These are phyloP conservation scores for Kazachstania taianensis DNA, from an alignment of 805 yeast species.

Conservation along the genomic window DNA sequence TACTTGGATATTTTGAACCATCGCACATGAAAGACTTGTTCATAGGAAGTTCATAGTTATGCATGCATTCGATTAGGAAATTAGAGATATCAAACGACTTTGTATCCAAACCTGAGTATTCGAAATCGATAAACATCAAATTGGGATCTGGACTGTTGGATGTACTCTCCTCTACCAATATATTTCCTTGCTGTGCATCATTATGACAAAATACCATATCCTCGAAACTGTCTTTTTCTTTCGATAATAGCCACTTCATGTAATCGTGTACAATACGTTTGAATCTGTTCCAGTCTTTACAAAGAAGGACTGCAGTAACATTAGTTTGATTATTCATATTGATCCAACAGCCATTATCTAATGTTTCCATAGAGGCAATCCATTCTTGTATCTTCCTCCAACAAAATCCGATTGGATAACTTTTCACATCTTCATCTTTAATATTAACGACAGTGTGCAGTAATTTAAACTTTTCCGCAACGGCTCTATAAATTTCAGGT, in stretches of 20 bases:
- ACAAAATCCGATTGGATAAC: constrained; percentile 42
- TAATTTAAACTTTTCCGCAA: constrained; percentile 89
- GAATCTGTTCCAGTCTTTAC: constrained; percentile 36
- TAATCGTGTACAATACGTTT: constrained; percentile 38
- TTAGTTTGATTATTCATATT: constrained; percentile 17
- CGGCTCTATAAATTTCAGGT: constrained; percentile 57
- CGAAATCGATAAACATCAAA: constrained; percentile 87
- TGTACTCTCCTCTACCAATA: constrained; percentile 39
- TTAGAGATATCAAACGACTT: constrained; percentile 82
- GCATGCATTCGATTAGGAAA: constrained; percentile 94
- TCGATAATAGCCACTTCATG: constrained; percentile 43
- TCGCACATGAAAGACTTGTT: constrained; percentile 36
- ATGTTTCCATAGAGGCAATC: constrained; percentile 37
- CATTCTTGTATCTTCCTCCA: constrained; percentile 67
- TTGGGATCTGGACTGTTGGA: constrained; percentile 39
- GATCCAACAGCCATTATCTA: constrained; percentile 22
- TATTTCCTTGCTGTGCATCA: constrained; percentile 89
- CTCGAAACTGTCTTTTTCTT: constrained; percentile 3
- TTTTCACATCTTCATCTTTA: constrained; percentile 39
- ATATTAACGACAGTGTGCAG: constrained; percentile 66
- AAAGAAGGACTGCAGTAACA: constrained; percentile 30
- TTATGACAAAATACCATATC: constrained; percentile 74
- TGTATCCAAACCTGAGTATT: constrained; percentile 77
- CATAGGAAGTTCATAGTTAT: constrained; percentile 51
- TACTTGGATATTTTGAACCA: constrained; percentile 52